A percentile compares a stretch with the other conserved stretches of the same genome.
phyloP scores from a whole-genome alignment of 768 basidiomycete species.

The Leucocoprinus sp. region DNA sequence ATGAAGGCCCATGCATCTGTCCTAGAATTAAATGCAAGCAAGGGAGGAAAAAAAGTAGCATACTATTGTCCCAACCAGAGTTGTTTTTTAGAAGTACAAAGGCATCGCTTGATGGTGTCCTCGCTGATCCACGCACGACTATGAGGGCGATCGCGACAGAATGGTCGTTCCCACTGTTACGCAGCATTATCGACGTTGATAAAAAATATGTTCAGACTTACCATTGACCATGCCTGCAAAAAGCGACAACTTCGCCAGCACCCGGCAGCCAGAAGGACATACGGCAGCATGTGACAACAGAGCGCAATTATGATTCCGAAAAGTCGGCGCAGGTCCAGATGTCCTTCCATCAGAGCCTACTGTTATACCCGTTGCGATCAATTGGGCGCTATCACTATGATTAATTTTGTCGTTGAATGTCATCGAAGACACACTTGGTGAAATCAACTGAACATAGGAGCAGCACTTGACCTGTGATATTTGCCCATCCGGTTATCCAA shows the following conservation, averaged over 20 bases:
- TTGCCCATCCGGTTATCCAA: constrained; percentile 44
- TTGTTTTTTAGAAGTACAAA: constrained; percentile 57
- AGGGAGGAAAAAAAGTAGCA: no score
- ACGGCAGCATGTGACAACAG: constrained; percentile 48
- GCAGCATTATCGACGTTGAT: not conserved
- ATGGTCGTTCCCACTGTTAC: constrained; percentile 43
- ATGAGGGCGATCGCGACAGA: constrained; percentile 45
- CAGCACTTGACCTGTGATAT: constrained; percentile 47
- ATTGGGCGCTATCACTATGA: constrained; percentile 38
- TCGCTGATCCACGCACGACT: constrained; percentile 36
- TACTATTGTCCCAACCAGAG: no score
- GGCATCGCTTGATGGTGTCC: constrained; percentile 49
- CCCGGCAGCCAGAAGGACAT: constrained; percentile 47
- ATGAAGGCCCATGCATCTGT: no score
- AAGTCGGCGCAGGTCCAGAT: constrained; percentile 41
- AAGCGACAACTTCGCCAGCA: constrained; percentile 50
- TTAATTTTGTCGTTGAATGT: not conserved
- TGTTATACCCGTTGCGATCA: constrained; percentile 53
- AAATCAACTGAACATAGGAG: constrained; percentile 54
- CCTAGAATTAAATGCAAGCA: no score
- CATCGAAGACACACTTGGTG: constrained; percentile 25
- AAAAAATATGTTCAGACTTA: constrained; percentile 18
- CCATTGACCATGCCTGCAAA: constrained; percentile 52
- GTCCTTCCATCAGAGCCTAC: constrained; percentile 43
- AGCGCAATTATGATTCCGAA: constrained; percentile 52